Conservation (phyloP, 257 asterid species). For the Cynanchum wilfordii region DNA sequence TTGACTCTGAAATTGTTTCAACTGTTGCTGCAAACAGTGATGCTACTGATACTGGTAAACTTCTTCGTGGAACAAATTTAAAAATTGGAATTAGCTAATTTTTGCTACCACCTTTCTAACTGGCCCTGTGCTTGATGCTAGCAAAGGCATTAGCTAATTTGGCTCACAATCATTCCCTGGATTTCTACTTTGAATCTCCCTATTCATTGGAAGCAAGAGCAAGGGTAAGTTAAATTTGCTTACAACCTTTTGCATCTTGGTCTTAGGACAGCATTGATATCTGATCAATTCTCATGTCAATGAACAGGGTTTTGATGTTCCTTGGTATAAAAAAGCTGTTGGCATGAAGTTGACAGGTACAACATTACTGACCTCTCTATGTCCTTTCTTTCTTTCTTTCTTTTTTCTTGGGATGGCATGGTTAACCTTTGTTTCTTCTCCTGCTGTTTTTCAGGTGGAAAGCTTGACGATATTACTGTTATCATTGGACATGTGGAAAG, state of each 20-base stretch:
- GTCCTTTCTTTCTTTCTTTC: background rate
- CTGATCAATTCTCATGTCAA: background rate
- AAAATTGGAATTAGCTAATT: slow-evolving; percentile 6
- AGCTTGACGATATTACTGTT: slow-evolving; percentile 76
- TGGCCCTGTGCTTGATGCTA: slow-evolving; percentile 29
- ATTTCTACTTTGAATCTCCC: slow-evolving; percentile 68
- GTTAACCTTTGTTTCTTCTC: slow-evolving; percentile 6
- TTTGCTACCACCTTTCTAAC: slow-evolving; percentile 12
- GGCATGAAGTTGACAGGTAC: slow-evolving; percentile 83
- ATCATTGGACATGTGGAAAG: slow-evolving; percentile 55
- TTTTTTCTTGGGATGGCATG: background rate
- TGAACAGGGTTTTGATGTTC: slow-evolving; percentile 71
- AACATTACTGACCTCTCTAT: background rate
- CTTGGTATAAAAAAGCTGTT: slow-evolving; percentile 75
- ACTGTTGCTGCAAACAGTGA: slow-evolving; percentile 29
- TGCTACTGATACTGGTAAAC: slow-evolving; percentile 57
- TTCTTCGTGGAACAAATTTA: slow-evolving; percentile 4
- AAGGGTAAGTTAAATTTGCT: slow-evolving; percentile 31
- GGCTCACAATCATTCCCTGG: slow-evolving; percentile 66
- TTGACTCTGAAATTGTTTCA: slow-evolving; percentile 56
- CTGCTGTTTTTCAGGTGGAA: slow-evolving; percentile 49
- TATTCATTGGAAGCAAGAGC: slow-evolving; percentile 77
- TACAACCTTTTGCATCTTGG: background rate
- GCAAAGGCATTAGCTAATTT: slow-evolving; percentile 80
- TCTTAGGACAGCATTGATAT: background rate